A percentile compares a stretch with the other conserved stretches of the same genome.
These are phyloP conservation scores for Glycine tomentella DNA, from an alignment of 306 rosid species.

Conservation along the genomic window DNA sequence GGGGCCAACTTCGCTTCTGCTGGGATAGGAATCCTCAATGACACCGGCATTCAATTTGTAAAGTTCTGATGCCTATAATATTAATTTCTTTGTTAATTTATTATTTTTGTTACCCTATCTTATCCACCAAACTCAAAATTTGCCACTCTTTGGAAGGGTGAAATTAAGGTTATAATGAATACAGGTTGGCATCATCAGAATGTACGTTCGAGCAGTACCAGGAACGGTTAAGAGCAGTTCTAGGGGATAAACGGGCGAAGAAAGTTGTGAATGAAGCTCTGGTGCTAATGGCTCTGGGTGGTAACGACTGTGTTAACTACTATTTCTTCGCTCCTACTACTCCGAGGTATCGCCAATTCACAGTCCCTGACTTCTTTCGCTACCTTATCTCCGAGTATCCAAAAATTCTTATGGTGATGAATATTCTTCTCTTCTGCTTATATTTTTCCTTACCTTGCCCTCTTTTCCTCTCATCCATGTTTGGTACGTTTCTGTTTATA, in stretches of 20 bases:
- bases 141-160: too few species aligned
- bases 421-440: too few species aligned
- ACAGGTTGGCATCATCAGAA: constrained; percentile 56
- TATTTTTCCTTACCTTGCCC: too few species aligned
- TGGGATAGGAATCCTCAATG: constrained; percentile 55
- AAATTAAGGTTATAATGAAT: too few species aligned
- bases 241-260: constrained; percentile 49
- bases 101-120: background rate
- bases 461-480: too few species aligned
- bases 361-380: constrained; percentile 47
- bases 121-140: background rate
- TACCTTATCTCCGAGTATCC: constrained; percentile 47
- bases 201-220: constrained; percentile 58
- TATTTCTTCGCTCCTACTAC: constrained; percentile 55
- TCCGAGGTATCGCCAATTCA: constrained; percentile 53
- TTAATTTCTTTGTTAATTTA: too few species aligned
- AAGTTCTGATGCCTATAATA: background rate
- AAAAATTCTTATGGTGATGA: constrained; percentile 53
- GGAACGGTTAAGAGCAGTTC: constrained; percentile 44
- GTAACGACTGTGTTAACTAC: constrained; percentile 70
- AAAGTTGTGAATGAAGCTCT: constrained; percentile 52
- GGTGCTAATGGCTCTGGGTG: constrained; percentile 62
- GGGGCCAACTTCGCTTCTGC: constrained; percentile 24
- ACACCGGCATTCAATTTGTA: constrained; percentile 64
- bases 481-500: too few species aligned